Evolutionary conservation across 1,284 basidiomycete genomes (phyloP).

Genomic region (Fistulina hepatica): DNA sequence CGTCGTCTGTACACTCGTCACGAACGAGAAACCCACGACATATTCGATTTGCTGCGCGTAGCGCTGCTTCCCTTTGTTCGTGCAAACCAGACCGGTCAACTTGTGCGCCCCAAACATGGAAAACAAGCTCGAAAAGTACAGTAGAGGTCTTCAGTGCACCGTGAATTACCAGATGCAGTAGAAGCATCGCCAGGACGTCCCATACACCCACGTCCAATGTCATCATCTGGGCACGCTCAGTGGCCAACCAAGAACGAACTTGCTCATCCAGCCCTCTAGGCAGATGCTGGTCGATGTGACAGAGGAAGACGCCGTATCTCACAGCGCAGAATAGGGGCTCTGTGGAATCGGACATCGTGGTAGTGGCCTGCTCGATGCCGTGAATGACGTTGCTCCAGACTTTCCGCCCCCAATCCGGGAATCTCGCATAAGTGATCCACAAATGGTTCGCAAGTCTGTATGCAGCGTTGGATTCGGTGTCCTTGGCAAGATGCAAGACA

Average conservation of each 20-base stretch:
- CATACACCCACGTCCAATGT: conserved; percentile 49
- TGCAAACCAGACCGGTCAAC: conserved; percentile 26
- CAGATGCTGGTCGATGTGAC: conserved; percentile 63
- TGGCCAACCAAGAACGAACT: conserved; percentile 57
- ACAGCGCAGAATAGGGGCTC: conserved; percentile 41
- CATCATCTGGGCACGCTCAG: conserved; percentile 50
- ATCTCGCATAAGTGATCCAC: conserved; percentile 69
- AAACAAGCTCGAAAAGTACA: conserved; percentile 59
- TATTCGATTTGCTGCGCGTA: conserved; percentile 50
- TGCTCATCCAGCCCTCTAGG: conserved; percentile 57
- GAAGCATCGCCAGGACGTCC: conserved; percentile 49
- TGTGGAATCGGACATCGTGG: conserved; percentile 36
- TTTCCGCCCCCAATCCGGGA: conserved; percentile 61
- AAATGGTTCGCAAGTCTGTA: conserved; percentile 61
- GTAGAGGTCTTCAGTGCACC: conserved; percentile 62
- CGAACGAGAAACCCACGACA: conserved; percentile 48
- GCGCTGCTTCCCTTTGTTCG: conserved; percentile 34
- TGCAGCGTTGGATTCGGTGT: conserved; percentile 45
- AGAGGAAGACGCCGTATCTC: conserved; percentile 57
- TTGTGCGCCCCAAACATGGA: conserved; percentile 57
- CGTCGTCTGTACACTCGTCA: conserved; percentile 35
- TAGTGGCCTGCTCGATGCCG: conserved; percentile 53
- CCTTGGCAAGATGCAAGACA: conserved; percentile 50
- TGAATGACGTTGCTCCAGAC: conserved; percentile 72
- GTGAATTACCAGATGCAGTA: conserved; percentile 54